A percentile compares a stretch with the other conserved stretches of the same genome.
phyloP scores from a whole-genome alignment of 768 basidiomycete genomes.

The Boletus speciosus region DNA sequence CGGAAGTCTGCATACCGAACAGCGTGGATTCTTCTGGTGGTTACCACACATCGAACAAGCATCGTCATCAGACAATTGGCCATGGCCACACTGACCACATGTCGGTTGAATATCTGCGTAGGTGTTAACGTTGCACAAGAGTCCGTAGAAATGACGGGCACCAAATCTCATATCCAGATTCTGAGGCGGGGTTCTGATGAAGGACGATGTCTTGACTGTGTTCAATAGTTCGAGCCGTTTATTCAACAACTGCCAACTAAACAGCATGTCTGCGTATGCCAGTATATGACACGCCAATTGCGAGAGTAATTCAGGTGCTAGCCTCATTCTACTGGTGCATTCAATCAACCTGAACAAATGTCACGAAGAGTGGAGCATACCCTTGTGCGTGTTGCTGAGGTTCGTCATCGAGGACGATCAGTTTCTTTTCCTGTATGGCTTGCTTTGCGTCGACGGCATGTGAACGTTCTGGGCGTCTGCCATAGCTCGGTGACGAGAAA shows the following conservation, averaged over 20 bases:
- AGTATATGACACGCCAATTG: conserved; percentile 55
- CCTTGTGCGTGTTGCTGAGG: conserved; percentile 8
- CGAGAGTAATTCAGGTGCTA: conserved; percentile 32
- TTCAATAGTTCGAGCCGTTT: conserved; percentile 76
- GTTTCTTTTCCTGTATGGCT: conserved; percentile 35
- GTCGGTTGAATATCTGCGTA: conserved; percentile 44
- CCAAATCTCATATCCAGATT: conserved; percentile 38
- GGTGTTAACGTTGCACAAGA: conserved; percentile 2
- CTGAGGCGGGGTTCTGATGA: conserved; percentile 20
- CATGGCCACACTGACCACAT: conserved; percentile 43
- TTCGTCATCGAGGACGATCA: conserved; percentile 34
- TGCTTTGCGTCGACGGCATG: conserved; percentile 36
- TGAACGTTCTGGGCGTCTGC: conserved; percentile 40
- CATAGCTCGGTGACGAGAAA: conserved; percentile 40
- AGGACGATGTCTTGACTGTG: conserved; percentile 41
- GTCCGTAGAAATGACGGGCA: background rate
- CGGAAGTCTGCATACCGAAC: conserved; percentile 73
- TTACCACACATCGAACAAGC: conserved; percentile 44
- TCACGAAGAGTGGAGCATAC: conserved; percentile 4
- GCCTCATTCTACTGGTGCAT: conserved; percentile 4
- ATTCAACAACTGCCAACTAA: conserved; percentile 66
- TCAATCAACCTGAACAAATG: background rate
- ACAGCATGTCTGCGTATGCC: conserved; percentile 71
- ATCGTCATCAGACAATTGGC: conserved; percentile 32
- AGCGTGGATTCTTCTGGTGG: conserved; percentile 46